phyloP scores from a whole-genome alignment of 2,329 filamentous ascomycete genomes.

The Apiospora kogelbergensis region DNA sequence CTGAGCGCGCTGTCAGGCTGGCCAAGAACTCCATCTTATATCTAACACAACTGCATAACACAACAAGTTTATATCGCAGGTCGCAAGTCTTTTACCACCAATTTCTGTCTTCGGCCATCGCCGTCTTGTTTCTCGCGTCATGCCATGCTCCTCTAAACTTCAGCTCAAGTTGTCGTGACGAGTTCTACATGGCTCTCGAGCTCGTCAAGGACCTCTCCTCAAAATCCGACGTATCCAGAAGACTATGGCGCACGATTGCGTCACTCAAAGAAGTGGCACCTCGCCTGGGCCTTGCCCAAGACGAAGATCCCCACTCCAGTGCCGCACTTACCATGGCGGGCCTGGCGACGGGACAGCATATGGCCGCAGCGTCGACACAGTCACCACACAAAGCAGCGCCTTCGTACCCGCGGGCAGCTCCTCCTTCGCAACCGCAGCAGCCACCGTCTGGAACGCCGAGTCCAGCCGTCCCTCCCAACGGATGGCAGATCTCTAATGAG shows the following conservation, averaged over 20 bases:
- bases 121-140: slow-evolving; percentile 74
- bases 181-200: slow-evolving; percentile 78
- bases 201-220: slow-evolving; percentile 71
- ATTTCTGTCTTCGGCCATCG: slow-evolving; percentile 73
- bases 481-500: slow-evolving; percentile 50
- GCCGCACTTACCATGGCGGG: slow-evolving; percentile 58
- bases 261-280: slow-evolving; percentile 72
- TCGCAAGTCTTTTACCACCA: slow-evolving; percentile 80
- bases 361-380: slow-evolving; percentile 18
- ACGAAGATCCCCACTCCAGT: slow-evolving; percentile 52
- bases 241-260: slow-evolving; percentile 71
- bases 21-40: slow-evolving; percentile 76
- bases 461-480: slow-evolving; percentile 36
- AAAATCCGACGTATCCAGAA: slow-evolving; percentile 69
- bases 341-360: slow-evolving; percentile 42
- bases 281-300: slow-evolving; percentile 61
- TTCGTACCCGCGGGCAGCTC: neutral
- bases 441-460: neutral
- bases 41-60: slow-evolving; percentile 69
- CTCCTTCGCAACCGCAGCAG: slow-evolving; percentile 1
- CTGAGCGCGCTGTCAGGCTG: slow-evolving; percentile 71
- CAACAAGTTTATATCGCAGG: slow-evolving; percentile 68
- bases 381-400: slow-evolving; percentile 16
- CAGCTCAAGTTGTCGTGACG: slow-evolving; percentile 65
- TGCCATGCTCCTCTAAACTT: slow-evolving; percentile 74